These are phyloP conservation scores for Xylariaceae sp. DNA, from an alignment of 2,329 filamentous ascomycete species.

Conservation along the genomic window DNA sequence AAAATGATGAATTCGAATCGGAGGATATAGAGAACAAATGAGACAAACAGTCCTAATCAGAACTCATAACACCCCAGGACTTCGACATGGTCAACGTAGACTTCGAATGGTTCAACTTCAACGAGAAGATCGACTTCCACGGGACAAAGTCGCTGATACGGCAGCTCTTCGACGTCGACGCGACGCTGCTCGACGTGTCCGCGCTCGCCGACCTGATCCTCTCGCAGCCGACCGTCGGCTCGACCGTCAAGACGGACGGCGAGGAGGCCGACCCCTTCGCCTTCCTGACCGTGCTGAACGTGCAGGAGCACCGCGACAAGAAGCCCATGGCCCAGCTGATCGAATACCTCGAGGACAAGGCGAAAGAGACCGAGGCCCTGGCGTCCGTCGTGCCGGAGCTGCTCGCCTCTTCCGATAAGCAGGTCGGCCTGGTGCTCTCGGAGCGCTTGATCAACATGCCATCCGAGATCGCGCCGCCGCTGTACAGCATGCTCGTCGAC, in stretches of 20 bases:
- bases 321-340: constrained; percentile 65
- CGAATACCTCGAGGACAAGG: constrained; percentile 61
- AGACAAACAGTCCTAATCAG: not conserved
- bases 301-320: constrained; percentile 71
- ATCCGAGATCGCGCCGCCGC: constrained; percentile 82
- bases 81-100: constrained; percentile 91
- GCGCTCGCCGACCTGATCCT: constrained; percentile 81
- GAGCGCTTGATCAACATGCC: constrained; percentile 96
- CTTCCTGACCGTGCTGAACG: constrained; percentile 81
- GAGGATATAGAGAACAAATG: not conserved
- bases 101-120: constrained; percentile 98
- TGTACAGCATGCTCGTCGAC: constrained; percentile 91
- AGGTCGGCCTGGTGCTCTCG: constrained; percentile 81
- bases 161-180: constrained; percentile 87
- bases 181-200: constrained; percentile 79
- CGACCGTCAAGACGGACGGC: constrained; percentile 95
- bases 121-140: constrained; percentile 86
- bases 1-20: not conserved
- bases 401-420: constrained; percentile 49
- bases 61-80: constrained; percentile 49
- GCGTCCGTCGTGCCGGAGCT: constrained; percentile 52
- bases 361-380: constrained; percentile 49
- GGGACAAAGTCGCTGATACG: constrained; percentile 84
- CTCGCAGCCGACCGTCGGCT: constrained; percentile 80
- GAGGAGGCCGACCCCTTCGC: constrained; percentile 90